Evolutionary conservation across 768 basidiomycete species (phyloP).

Genomic region (Leccinum boreale): DNA sequence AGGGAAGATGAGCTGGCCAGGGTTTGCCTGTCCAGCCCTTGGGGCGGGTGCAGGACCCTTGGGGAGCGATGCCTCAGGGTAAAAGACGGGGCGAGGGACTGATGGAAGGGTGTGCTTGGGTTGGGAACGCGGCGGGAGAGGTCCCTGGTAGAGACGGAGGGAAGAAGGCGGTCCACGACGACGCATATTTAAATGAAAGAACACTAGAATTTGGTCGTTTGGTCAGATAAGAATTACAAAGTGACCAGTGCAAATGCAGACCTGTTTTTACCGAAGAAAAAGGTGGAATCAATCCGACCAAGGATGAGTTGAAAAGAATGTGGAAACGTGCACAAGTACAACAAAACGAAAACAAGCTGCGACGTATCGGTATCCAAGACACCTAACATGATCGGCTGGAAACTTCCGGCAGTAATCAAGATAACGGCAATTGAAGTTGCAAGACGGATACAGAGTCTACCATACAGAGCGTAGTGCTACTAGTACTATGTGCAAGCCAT

Average conservation of each 20-base stretch:
- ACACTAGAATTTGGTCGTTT: background rate
- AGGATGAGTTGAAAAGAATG: background rate
- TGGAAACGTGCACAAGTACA: background rate
- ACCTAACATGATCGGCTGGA: background rate
- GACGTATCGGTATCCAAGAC: background rate
- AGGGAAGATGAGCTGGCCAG: conserved; percentile 9
- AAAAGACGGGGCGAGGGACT: conserved; percentile 54
- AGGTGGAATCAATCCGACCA: conserved; percentile 2
- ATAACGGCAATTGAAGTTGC: background rate
- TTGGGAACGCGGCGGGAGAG: conserved; percentile 55
- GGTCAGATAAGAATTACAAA: background rate
- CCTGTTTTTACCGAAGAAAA: conserved; percentile 1
- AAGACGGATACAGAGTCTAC: background rate
- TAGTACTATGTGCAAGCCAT: background rate
- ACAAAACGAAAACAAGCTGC: too few relatives aligned
- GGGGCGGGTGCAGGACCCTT: conserved; percentile 19
- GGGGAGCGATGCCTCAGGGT: conserved; percentile 29
- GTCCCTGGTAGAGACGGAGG: conserved; percentile 59
- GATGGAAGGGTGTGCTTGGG: conserved; percentile 68
- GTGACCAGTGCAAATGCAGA: background rate
- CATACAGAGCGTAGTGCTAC: background rate
- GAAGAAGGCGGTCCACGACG: conserved; percentile 68
- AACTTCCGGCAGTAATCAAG: background rate
- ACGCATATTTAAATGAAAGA: conserved; percentile 41
- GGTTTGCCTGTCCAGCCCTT: conserved; percentile 11